These are phyloP conservation scores for Mariannaea elegans DNA, from an alignment of 2,329 filamentous ascomycete species.

Conservation along the genomic window DNA sequence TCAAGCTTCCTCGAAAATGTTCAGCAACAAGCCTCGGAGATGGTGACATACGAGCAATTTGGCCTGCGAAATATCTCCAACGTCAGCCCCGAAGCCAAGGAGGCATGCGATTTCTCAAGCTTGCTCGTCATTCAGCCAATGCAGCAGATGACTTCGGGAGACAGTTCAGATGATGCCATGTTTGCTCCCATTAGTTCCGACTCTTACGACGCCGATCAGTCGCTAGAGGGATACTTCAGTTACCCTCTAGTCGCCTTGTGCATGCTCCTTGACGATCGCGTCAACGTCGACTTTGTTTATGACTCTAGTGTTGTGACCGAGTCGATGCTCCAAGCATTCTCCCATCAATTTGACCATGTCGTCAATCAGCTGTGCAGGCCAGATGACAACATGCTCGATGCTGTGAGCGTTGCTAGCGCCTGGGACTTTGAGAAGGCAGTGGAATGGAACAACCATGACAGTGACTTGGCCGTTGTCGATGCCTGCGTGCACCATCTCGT, in stretches of 20 bases:
- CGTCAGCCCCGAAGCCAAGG: too few species aligned
- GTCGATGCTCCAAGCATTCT: background rate
- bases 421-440: constrained; percentile 4
- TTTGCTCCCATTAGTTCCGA: background rate
- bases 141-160: background rate
- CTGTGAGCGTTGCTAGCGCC: background rate
- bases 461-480: background rate
- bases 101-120: too few species aligned
- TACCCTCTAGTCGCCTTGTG: constrained; percentile 6
- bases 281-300: constrained; percentile 3
- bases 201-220: constrained; percentile 13
- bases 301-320: background rate
- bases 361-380: background rate
- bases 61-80: too few species aligned
- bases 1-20: constrained; percentile 50
- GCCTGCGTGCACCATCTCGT: constrained; percentile 33
- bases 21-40: constrained; percentile 23
- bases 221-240: constrained; percentile 4
- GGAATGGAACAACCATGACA: background rate
- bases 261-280: background rate
- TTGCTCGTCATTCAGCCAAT: constrained; percentile 17
- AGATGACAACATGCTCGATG: background rate
- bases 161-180: constrained; percentile 28
- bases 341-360: constrained; percentile 4
- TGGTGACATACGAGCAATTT: constrained; percentile 30